phyloP scores from a whole-genome alignment of 2,329 filamentous ascomycete species.

The Phialemonium atrogriseum region DNA sequence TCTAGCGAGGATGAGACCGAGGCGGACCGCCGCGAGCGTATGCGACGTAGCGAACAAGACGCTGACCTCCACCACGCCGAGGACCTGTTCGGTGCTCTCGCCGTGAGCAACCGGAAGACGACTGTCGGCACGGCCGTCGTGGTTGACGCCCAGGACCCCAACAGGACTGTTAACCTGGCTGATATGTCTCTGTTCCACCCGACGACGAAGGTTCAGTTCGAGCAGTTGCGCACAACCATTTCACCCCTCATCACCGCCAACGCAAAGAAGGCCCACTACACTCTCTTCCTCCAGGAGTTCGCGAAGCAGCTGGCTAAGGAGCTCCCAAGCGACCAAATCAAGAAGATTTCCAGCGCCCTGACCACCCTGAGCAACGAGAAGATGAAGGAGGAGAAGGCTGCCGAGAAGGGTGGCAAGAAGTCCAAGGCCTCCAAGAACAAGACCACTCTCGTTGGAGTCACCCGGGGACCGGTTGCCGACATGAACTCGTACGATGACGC shows the following conservation, averaged over 20 bases:
- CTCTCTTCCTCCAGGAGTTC: conserved; percentile 86
- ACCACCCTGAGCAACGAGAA: conserved; percentile 95
- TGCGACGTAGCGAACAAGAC: conserved; percentile 76
- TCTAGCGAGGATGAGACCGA: conserved; percentile 64
- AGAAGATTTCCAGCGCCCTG: conserved; percentile 82
- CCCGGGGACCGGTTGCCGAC: conserved; percentile 55
- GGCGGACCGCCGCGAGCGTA: conserved; percentile 62
- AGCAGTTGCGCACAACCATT: conserved; percentile 68
- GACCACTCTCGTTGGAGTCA: conserved; percentile 61
- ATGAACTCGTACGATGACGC: conserved; percentile 69
- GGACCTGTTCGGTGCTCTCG: conserved; percentile 77
- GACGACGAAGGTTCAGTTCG: conserved; percentile 77
- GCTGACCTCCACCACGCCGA: conserved; percentile 83
- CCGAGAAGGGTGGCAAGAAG: conserved; percentile 95
- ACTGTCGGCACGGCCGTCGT: conserved; percentile 57
- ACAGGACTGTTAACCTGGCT: conserved; percentile 72
- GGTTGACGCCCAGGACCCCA: conserved; percentile 65
- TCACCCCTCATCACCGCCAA: conserved; percentile 67
- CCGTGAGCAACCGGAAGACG: conserved; percentile 67
- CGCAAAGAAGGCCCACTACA: conserved; percentile 83
- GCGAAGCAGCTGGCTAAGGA: conserved; percentile 80
- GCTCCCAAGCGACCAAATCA: conserved; percentile 85
- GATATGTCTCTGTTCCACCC: conserved; percentile 82
- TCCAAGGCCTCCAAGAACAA: conserved; percentile 95
- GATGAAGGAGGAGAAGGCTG: conserved; percentile 95